These are phyloP conservation scores for Graphilbum sp. DNA, from an alignment of 2,329 filamentous ascomycete genomes.

Conservation along the genomic window DNA sequence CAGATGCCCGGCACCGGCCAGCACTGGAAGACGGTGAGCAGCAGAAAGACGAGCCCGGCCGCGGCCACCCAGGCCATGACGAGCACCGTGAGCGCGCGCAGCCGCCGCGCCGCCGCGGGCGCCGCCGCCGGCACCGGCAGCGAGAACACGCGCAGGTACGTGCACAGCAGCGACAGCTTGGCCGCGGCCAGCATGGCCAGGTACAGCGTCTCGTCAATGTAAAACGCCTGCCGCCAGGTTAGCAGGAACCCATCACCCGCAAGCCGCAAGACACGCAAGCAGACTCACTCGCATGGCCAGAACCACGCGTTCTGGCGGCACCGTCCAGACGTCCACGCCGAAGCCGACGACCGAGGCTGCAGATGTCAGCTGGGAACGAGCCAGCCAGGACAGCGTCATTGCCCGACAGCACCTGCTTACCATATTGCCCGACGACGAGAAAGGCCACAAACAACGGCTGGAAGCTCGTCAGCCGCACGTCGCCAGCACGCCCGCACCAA, in stretches of 20 bases:
- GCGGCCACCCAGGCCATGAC: conserved; percentile 12
- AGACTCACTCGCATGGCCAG: conserved; percentile 14
- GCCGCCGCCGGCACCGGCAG: conserved; percentile 7
- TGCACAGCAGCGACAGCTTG: conserved; percentile 17
- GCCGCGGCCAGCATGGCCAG: conserved; percentile 14
- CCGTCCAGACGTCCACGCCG: conserved; percentile 22
- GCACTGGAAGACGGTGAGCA: conserved; percentile 21
- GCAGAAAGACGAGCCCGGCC: conserved; percentile 14
- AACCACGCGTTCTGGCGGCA: conserved; percentile 14
- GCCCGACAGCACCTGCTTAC: conserved; percentile 9
- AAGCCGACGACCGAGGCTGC: conserved; percentile 15
- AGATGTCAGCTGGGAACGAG: not conserved
- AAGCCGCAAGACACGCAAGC: too few relatives aligned
- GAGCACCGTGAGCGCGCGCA: conserved; percentile 15
- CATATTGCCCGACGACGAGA: conserved; percentile 16
- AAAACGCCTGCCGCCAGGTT: conserved; percentile 19
- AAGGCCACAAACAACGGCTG: conserved; percentile 17
- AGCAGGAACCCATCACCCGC: too few relatives aligned
- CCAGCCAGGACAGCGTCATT: not conserved
- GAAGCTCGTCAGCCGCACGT: too few relatives aligned
- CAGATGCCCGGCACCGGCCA: conserved; percentile 17
- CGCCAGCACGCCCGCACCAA: too few relatives aligned
- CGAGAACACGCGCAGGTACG: conserved; percentile 18
- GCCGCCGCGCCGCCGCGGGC: conserved; percentile 4
- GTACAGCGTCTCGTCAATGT: conserved; percentile 18